Percentiles rank a stretch among this genome's conserved stretches.
phyloP scores from a whole-genome alignment of 2,329 filamentous ascomycete genomes.

The Aspergillus melleus region DNA sequence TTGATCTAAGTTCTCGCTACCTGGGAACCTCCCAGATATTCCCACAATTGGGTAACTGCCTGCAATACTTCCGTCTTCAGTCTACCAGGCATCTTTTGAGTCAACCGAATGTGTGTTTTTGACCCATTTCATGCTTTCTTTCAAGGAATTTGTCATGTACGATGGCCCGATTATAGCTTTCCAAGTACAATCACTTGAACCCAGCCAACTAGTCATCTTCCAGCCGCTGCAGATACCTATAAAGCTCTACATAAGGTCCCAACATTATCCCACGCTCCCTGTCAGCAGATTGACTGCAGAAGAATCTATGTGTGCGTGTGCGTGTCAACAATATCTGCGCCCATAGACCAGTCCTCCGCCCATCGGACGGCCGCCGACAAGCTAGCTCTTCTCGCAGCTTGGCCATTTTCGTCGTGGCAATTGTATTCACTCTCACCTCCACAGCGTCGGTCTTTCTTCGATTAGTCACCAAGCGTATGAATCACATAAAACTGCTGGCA shows the following conservation, averaged over 20 bases:
- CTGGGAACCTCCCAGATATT: conserved; percentile 14
- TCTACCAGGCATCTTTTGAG: no score
- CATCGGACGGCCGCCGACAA: neutral
- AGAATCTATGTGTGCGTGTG: no score
- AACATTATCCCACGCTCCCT: no score
- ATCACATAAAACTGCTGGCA: neutral
- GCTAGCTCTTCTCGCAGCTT: neutral
- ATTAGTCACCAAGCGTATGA: neutral
- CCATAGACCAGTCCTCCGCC: neutral
- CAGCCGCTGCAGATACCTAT: no score
- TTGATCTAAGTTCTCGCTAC: conserved; percentile 1
- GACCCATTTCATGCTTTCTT: neutral
- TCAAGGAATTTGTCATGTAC: neutral
- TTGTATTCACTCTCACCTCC: neutral
- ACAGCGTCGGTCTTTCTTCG: neutral
- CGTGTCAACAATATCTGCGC: no score
- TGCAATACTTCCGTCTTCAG: neutral
- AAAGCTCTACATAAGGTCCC: no score
- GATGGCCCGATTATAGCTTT: neutral
- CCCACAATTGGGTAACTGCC: conserved; percentile 7
- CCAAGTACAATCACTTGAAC: no score
- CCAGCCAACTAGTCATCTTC: no score
- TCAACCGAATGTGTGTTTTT: neutral
- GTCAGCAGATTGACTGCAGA: no score
- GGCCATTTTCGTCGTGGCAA: neutral